Percentiles rank a stretch among this genome's conserved stretches.
phyloP scores from a whole-genome alignment of 164 flowering plant species.

The Magnolia changhungtana region DNA sequence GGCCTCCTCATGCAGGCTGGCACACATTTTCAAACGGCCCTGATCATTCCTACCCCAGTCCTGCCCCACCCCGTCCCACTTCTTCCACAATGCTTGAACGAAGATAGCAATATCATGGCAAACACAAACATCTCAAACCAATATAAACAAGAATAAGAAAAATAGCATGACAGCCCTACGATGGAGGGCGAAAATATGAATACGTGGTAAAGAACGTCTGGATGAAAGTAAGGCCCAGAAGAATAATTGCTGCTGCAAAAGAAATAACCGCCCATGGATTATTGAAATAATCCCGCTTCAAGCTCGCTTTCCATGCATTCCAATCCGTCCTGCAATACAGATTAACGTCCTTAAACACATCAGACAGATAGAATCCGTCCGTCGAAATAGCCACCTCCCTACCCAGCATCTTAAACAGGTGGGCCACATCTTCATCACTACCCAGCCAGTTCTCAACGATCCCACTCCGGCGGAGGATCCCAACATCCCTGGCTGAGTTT shows the following conservation, averaged over 20 bases:
- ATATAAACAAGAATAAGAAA: too few species aligned
- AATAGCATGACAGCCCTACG: background rate
- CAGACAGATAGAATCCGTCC: constrained; percentile 10
- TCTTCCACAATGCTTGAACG: too few species aligned
- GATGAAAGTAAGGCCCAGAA: background rate
- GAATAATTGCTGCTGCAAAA: background rate
- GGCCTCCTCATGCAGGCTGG: too few species aligned
- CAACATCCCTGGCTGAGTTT: constrained; percentile 18
- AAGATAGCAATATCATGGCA: too few species aligned
- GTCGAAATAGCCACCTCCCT: constrained; percentile 23
- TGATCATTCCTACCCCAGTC: too few species aligned
- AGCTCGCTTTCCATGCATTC: constrained; percentile 18
- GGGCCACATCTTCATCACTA: constrained; percentile 17
- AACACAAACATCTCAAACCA: too few species aligned
- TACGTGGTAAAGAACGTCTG: background rate
- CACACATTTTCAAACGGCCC: too few species aligned
- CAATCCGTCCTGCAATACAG: constrained; percentile 12
- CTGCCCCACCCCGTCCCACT: too few species aligned
- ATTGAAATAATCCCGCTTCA: constrained; percentile 4
- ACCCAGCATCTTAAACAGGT: constrained; percentile 19
- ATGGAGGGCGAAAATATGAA: background rate
- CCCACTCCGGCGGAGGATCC: constrained; percentile 10
- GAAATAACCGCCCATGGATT: constrained; percentile 11
- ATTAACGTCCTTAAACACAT: constrained; percentile 16
- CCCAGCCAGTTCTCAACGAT: constrained; percentile 28